Base-by-base conservation (phyloP, 2,329 filamentous ascomycete species). In the Daldinia sp. region DNA sequence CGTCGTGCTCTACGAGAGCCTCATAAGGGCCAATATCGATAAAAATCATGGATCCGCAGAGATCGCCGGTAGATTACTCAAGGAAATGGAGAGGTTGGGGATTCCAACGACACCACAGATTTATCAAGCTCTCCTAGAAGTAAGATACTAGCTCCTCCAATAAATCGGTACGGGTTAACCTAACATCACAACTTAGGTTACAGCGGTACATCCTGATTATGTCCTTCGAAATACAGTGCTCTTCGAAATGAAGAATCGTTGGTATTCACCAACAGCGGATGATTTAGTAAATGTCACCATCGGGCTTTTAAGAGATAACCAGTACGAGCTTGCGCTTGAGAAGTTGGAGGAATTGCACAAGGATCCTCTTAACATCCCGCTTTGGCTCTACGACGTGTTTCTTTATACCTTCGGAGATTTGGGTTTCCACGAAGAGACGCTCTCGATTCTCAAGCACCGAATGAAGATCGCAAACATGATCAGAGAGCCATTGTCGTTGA, bases 121-220 rank as follows among this genome's bases (percentile, higher is more conserved):
- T 1, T 94, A 92, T 71, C 89, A 94, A 75, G 86, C 86, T 64
- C 86, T 90, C 11, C 51, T 71, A n/a, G 69, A 68, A 48, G 67
- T 72, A 13, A 70, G 71, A 19, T 21, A n/a, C 6, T 35, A 32
- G 25, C 35, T 35, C 25, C 21, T 62, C 45, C 48, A 25, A 15
- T n/a, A 41, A 17, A 61, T 21, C 58, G 10, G 37, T n/a, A 32
- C 21, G n/a, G 21, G 34, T 35, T n/a, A 1, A 32, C 45, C 34
- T 67, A 57, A 65, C 61, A 58, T 58, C 4, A 27, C 13, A 32
- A 23, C 27, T 17, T 65, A 90, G 82, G 89, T 86, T 4, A 81
- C 97, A 21, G 87, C 91, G 0, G 86, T 95, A 7, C 95, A 98
- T 74, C 92, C 94, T 0, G 91, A 98, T 76, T 94, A 96, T 70